Base-by-base conservation (phyloP, 2,329 filamentous ascomycete genomes). In the Penicillium sp. region DNA sequence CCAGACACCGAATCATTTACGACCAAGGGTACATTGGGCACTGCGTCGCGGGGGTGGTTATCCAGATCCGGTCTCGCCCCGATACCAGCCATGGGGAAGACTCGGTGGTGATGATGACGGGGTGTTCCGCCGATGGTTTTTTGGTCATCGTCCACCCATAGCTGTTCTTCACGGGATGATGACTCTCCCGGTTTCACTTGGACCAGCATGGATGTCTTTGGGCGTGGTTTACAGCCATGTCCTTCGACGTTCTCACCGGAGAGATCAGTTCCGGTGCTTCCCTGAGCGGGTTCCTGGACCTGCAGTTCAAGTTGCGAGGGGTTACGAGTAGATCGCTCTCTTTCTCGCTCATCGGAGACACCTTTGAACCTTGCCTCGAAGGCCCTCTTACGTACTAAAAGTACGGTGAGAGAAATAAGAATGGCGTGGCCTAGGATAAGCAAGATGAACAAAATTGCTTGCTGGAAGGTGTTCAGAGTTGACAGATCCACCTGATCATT, bases 391-490 rank as follows among this genome's bases (percentile, higher is more conserved):
- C 87, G 78, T 8, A 86, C 80, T 47, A 82, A 73, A 3, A 90
- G 81, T 3, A 89, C 87, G 61, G 83, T 84, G 35, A 84, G 82
- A 1, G 84, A 87, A 2, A 90, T 85, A 68, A 86, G 85, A n/a
- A 90, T 84, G 13, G 83, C 79, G 54, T 86, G 86, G 1, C 89
- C 89, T 7, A 88, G 69, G 45, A 90, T 77, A 60, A 90, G 87
- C 42, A 89, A 76, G 4, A 86, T 58, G 65, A 86, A 89, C 10
- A 91, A 77, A 39, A 89, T 73, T 29, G 83, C 75, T 70, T 91
- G 89, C 70, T 91, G 88, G 68, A 86, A 88, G 0, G 83, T 86
- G 39, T 85, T 89, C 66, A 90, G 68, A 29, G 79, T 76, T 55
- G 83, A 86, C 25, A 90, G 74, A 42, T 75, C 72, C 36, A 77